Conservation (phyloP, 1,284 basidiomycete genomes). For the Bjerkandera adusta region DNA sequence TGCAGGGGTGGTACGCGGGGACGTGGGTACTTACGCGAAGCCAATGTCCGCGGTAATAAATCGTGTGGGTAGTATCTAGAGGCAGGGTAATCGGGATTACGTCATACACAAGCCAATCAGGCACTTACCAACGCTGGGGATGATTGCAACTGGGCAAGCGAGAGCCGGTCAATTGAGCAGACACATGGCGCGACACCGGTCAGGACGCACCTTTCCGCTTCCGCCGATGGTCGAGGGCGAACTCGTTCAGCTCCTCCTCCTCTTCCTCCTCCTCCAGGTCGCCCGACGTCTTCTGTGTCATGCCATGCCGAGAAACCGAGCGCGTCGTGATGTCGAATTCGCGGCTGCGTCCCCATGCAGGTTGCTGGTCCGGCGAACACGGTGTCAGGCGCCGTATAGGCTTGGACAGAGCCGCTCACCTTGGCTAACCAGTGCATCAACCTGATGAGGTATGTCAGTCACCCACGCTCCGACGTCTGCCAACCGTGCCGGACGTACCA, state of each 20-base stretch:
- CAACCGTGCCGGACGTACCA: slow-evolving; percentile 52
- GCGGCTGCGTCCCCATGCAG: slow-evolving; percentile 78
- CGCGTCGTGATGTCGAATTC: slow-evolving; percentile 87
- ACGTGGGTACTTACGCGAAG: slow-evolving; percentile 52
- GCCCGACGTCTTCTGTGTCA: slow-evolving; percentile 66
- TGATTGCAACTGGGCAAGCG: slow-evolving; percentile 25
- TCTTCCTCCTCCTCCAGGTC: slow-evolving; percentile 79
- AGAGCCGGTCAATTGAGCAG: slow-evolving; percentile 15
- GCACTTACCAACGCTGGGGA: slow-evolving; percentile 30
- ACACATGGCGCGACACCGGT: slow-evolving; percentile 18
- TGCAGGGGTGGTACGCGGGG: no score
- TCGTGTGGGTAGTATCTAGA: slow-evolving; percentile 79
- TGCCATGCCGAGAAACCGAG: slow-evolving; percentile 54
- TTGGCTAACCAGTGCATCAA: slow-evolving; percentile 85
- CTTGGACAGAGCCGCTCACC: slow-evolving; percentile 37
- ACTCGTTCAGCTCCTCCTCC: slow-evolving; percentile 48
- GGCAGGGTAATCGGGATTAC: slow-evolving; percentile 19
- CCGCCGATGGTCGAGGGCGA: slow-evolving; percentile 54
- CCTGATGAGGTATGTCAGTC: slow-evolving; percentile 40
- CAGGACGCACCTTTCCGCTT: slow-evolving; percentile 71
- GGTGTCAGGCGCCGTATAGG: neutral
- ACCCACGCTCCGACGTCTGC: neutral
- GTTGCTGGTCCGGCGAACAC: slow-evolving; percentile 51
- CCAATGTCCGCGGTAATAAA: slow-evolving; percentile 86
- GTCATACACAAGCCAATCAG: slow-evolving; percentile 18